phyloP scores from a whole-genome alignment of 306 rosid genomes.

The Corylus heterophylla region DNA sequence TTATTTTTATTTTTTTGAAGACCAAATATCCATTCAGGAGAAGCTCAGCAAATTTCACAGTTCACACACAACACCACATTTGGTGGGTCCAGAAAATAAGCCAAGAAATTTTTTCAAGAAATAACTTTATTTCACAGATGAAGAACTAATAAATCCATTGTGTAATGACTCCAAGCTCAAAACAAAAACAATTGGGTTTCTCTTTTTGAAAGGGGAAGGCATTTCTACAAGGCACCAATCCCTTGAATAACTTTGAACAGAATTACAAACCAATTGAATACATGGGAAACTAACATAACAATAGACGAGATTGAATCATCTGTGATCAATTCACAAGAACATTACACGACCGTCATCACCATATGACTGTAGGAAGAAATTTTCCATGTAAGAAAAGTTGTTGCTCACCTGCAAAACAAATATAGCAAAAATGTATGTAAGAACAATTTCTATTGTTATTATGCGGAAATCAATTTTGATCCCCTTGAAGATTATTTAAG shows the following conservation, averaged over 20 bases:
- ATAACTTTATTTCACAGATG: too few species aligned
- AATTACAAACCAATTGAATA: constrained; percentile 11
- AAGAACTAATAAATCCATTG: too few species aligned
- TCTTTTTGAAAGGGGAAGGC: background rate
- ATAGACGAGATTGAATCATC: constrained; percentile 17
- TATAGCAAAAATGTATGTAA: background rate
- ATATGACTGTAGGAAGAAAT: constrained; percentile 42
- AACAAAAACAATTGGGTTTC: too few species aligned
- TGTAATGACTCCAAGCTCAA: too few species aligned
- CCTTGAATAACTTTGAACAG: constrained; percentile 8
- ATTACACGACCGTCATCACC: too few species aligned
- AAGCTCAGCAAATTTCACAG: too few species aligned
- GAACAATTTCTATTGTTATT: background rate
- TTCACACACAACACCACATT: too few species aligned
- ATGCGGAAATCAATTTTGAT: constrained; percentile 5
- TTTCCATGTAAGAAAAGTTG: constrained; percentile 40
- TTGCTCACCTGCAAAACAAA: constrained; percentile 54
- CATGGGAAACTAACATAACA: constrained; percentile 26
- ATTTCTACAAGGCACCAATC: constrained; percentile 31
- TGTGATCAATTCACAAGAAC: too few species aligned
- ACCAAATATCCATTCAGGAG: too few species aligned
- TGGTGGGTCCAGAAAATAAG: too few species aligned
- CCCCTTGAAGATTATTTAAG: background rate
- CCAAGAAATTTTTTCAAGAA: too few species aligned
- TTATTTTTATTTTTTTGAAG: too few species aligned